phyloP scores from a whole-genome alignment of 148 eudicot genomes.

The Fagopyrum tataricum region DNA sequence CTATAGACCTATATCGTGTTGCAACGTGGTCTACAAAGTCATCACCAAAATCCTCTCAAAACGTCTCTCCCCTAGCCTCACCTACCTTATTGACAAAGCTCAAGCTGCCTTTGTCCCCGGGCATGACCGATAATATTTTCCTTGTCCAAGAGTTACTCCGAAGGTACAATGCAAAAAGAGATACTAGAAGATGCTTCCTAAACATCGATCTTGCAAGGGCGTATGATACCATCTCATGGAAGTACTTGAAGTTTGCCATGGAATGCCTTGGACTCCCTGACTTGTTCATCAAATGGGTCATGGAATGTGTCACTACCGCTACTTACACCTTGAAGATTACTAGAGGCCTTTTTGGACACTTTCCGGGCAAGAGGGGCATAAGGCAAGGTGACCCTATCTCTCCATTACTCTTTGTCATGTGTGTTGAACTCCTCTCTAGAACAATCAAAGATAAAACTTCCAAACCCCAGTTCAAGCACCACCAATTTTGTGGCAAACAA shows the following conservation, averaged over 20 bases:
- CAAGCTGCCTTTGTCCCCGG: too few relatives aligned
- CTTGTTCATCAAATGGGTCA: not conserved
- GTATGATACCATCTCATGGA: too few relatives aligned
- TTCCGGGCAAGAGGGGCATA: not conserved
- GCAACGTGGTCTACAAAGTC: not conserved
- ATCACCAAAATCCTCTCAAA: not conserved
- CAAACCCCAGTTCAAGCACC: not conserved
- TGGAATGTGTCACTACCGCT: not conserved
- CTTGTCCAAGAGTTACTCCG: not conserved
- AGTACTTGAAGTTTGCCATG: too few relatives aligned
- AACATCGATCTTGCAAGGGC: too few relatives aligned
- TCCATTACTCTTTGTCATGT: not conserved
- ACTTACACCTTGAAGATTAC: not conserved
- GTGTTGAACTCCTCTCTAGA: not conserved
- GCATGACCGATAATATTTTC: too few relatives aligned
- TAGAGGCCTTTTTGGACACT: not conserved
- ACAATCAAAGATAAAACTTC: too few relatives aligned
- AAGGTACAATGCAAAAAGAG: not conserved
- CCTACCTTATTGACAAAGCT: too few relatives aligned
- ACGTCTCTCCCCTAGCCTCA: not conserved
- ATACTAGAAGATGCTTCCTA: not conserved
- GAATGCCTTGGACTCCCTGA: not conserved
- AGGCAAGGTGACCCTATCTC: not conserved
- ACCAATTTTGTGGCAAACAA: not conserved
- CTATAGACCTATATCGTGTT: not conserved